phyloP scores from a whole-genome alignment of 1,139 yeast species.

The Taiozyma onychis region DNA sequence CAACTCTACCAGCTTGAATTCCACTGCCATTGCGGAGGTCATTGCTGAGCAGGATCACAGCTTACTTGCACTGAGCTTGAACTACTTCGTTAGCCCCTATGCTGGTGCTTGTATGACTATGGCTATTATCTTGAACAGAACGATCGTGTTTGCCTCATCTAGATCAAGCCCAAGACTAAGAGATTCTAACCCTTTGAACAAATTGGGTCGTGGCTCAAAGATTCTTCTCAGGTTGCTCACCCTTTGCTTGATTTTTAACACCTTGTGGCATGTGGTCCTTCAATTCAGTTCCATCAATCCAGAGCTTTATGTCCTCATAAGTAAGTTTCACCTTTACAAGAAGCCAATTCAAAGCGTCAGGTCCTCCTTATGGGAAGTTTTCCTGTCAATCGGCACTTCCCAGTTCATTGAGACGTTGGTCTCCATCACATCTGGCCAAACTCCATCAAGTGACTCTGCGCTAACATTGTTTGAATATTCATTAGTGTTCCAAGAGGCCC shows the following conservation, averaged over 20 bases:
- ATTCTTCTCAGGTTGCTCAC: slow-evolving; percentile 33
- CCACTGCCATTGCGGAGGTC: not conserved
- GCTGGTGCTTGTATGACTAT: slow-evolving; percentile 53
- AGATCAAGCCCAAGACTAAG: slow-evolving; percentile 1
- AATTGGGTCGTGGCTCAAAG: slow-evolving; percentile 23
- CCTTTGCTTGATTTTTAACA: slow-evolving; percentile 2
- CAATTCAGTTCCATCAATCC: slow-evolving; percentile 3
- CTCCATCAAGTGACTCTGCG: slow-evolving; percentile 62
- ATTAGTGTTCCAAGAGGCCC: slow-evolving; percentile 66
- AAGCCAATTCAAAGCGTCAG: slow-evolving; percentile 28
- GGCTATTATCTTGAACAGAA: slow-evolving; percentile 61
- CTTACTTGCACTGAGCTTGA: slow-evolving; percentile 14
- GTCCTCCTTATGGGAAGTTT: slow-evolving; percentile 58
- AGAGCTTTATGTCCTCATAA: not conserved
- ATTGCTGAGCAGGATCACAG: not conserved
- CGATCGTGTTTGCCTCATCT: slow-evolving; percentile 61
- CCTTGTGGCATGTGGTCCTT: slow-evolving; percentile 8
- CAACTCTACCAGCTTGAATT: not conserved
- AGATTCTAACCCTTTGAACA: slow-evolving; percentile 7
- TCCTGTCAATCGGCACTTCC: slow-evolving; percentile 54
- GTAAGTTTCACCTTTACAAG: not conserved
- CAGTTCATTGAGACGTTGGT: slow-evolving; percentile 68
- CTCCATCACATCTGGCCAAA: slow-evolving; percentile 51
- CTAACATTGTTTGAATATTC: slow-evolving; percentile 71
- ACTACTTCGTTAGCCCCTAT: slow-evolving; percentile 43